Conservation (phyloP, 345 rosid genomes). For the Viola odorata region DNA sequence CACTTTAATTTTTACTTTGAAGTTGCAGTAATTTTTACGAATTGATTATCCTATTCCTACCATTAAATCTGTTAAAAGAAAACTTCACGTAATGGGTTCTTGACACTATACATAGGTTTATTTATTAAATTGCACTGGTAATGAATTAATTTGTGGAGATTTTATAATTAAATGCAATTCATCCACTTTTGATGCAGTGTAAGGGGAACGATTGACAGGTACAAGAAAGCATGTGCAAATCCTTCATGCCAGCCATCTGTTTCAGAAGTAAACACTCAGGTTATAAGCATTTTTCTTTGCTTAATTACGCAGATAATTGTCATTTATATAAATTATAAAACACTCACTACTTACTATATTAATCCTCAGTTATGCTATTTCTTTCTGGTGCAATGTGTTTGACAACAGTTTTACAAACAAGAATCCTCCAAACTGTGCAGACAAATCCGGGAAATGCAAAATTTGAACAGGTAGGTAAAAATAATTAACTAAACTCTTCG, state of each 20-base stretch:
- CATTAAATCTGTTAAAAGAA: too few relatives aligned
- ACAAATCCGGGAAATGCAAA: slow-evolving; percentile 18
- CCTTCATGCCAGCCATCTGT: slow-evolving; percentile 6
- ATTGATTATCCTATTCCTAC: too few relatives aligned
- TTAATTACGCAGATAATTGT: background rate
- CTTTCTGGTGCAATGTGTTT: background rate
- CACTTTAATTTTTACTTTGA: too few relatives aligned
- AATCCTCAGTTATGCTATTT: too few relatives aligned
- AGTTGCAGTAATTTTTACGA: too few relatives aligned
- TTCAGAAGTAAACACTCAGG: slow-evolving; percentile 21
- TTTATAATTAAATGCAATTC: too few relatives aligned
- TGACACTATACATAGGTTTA: too few relatives aligned
- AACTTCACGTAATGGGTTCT: too few relatives aligned
- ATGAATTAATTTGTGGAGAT: too few relatives aligned
- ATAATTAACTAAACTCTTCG: too few relatives aligned
- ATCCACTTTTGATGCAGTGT: slow-evolving; percentile 8
- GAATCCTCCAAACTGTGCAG: slow-evolving; percentile 19
- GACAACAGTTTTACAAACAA: slow-evolving; percentile 18
- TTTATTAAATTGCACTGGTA: too few relatives aligned
- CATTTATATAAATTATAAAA: too few relatives aligned
- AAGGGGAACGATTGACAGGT: slow-evolving; percentile 14
- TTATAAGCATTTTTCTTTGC: background rate
- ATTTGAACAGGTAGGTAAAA: slow-evolving; percentile 13
- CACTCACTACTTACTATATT: background rate
- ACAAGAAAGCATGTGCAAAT: slow-evolving; percentile 15